phyloP scores from a whole-genome alignment of 2,329 filamentous ascomycete species.

The Botrytis porri region DNA sequence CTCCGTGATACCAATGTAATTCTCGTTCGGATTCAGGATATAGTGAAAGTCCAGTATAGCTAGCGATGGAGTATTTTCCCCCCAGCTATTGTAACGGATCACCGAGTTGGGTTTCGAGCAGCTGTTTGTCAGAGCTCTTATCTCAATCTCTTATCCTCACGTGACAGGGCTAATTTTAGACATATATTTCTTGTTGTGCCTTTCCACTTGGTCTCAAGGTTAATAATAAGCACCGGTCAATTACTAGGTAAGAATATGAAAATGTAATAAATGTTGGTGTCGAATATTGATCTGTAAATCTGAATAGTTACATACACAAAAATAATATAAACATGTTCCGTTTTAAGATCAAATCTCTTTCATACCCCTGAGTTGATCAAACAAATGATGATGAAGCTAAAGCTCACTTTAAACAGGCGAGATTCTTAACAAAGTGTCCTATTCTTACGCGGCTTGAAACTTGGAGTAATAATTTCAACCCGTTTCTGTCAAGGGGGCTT shows the following conservation, averaged over 20 bases:
- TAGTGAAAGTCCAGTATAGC: not conserved
- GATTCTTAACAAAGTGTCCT: constrained; percentile 22
- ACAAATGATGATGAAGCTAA: constrained; percentile 5
- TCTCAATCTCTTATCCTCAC: not conserved
- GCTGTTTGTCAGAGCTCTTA: not conserved
- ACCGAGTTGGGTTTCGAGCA: not conserved
- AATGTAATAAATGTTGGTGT: not conserved
- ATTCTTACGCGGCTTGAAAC: constrained; percentile 12
- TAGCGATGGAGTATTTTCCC: not conserved
- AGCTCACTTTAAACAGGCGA: constrained; percentile 12
- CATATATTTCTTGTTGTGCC: not conserved
- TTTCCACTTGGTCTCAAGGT: not conserved
- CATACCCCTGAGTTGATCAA: not conserved
- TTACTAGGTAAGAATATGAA: not conserved
- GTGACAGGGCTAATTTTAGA: not conserved
- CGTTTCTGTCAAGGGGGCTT: constrained; percentile 16
- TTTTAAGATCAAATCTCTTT: not conserved
- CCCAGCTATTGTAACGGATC: not conserved
- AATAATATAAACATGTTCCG: not conserved
- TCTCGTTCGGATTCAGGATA: not conserved
- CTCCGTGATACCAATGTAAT: not conserved
- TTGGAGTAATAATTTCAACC: not conserved
- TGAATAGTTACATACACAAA: not conserved
- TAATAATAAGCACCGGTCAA: not conserved
- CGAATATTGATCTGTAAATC: not conserved